Evolutionary conservation across 257 asterid genomes (phyloP).

Genomic region (Primulina tabacum): DNA sequence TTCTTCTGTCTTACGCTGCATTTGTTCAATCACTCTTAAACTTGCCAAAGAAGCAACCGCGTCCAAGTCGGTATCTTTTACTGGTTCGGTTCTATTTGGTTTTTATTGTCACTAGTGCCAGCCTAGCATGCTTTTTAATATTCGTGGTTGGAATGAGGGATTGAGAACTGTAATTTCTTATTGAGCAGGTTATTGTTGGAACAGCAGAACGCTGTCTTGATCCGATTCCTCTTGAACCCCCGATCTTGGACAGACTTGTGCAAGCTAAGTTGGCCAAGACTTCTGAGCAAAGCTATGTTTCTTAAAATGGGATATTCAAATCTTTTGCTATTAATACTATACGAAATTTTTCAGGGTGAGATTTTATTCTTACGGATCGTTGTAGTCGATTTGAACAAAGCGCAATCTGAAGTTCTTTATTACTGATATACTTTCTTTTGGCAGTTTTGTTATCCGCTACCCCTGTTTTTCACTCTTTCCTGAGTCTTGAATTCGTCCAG

Average conservation of each 20-base stretch:
- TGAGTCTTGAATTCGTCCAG: neutral
- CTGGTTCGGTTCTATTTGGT: neutral
- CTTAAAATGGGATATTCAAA: constrained; percentile 3
- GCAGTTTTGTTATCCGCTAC: neutral
- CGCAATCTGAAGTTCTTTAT: neutral
- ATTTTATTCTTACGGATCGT: neutral
- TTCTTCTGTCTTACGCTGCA: neutral
- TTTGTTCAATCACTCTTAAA: neutral
- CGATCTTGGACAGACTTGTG: constrained; percentile 82
- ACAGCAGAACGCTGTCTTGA: constrained; percentile 90
- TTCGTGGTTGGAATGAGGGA: constrained; percentile 2
- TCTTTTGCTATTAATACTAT: neutral
- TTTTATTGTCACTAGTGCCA: neutral
- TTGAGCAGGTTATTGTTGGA: constrained; percentile 76
- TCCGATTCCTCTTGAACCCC: constrained; percentile 69
- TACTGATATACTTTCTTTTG: neutral
- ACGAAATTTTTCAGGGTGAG: neutral
- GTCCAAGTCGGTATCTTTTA: neutral
- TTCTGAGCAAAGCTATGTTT: constrained; percentile 32
- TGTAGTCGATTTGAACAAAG: neutral
- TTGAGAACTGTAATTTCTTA: neutral
- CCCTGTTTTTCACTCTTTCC: neutral
- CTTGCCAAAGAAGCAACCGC: neutral
- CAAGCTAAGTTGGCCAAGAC: constrained; percentile 73
- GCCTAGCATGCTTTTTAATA: neutral